Evolutionary conservation across 208 protist genomes (phyloP), one percentile per base, ranked within the genome.

Genomic region (Acanthamoeba triangularis): DNA sequence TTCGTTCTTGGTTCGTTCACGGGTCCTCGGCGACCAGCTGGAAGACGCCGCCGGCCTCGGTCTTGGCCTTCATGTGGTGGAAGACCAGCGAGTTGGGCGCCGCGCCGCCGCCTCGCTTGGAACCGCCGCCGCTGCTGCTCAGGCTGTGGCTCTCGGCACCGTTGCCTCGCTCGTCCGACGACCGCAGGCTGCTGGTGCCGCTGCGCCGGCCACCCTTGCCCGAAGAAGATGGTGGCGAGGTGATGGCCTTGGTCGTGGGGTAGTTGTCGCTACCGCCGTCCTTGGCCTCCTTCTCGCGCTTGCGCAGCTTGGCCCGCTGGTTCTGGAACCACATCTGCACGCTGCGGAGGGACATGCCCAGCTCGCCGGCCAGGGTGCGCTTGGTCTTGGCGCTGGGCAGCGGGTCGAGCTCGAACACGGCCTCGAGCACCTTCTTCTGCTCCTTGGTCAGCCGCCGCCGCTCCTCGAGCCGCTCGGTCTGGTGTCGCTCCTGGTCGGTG

Each of bases 301-400:
- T 84, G 25, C 96, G 54, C 14, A 88, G 80, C 84, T 97, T 97
- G 28, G 96, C 96, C 52, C 96, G 85, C 49, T 96, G 94, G 82
- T 97, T 97, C 80, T 97, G 96, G 91, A 97, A 97, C 96, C 96
- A 97, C 52, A 97, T 96, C 85, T 97, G 96, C 14, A 97, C 95
- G 56, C 96, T 52, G 41, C 96, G 78, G 0, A 47, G 74, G 6
- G 95, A 95, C 96, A 97, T 97, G 35, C 95, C 96, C 65, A 97
- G 78, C 65, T 96, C 93, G 33, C 90, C 93, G 69, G 96, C 96
- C 1, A 97, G 69, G 47, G 72, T 63, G 41, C 63, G 33, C 47
- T 94, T 54, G 33, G 92, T 95, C 49, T 96, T 93, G 78, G 93
- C 78, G 4, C 72, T 93, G 14, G 96, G 96, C 88, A 96, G 95